A percentile compares a stretch with the other conserved stretches of the same genome.
Conservation (phyloP, 2,329 filamentous ascomycete genomes). For the Colletotrichum zoysiae region DNA sequence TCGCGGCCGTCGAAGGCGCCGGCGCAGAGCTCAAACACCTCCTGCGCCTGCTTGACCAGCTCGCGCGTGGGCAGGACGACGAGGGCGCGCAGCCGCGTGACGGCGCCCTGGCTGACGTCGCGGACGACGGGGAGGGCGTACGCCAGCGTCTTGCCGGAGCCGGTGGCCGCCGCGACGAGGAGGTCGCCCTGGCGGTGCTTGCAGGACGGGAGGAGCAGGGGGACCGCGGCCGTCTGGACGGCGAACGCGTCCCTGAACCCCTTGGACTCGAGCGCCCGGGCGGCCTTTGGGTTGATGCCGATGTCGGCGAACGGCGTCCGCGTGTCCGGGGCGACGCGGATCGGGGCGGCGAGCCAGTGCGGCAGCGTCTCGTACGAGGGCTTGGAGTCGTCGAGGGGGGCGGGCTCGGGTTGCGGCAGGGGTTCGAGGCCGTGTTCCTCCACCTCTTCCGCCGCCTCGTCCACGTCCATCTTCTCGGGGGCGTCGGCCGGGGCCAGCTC, state of each 20-base stretch:
- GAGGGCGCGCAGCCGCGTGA: conserved; percentile 79
- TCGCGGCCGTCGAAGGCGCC: conserved; percentile 67
- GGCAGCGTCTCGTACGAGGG: conserved; percentile 85
- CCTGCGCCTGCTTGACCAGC: conserved; percentile 86
- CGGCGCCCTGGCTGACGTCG: conserved; percentile 73
- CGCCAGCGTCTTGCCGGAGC: conserved; percentile 94
- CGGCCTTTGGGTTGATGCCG: conserved; percentile 70
- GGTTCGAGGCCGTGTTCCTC: conserved; percentile 81
- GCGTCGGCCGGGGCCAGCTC: conserved; percentile 53
- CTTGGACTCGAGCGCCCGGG: conserved; percentile 74
- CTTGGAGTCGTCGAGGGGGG: conserved; percentile 66
- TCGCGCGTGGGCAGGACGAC: conserved; percentile 93
- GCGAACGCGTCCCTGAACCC: conserved; percentile 80
- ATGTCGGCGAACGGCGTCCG: conserved; percentile 72
- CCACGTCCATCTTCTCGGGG: conserved; percentile 49
- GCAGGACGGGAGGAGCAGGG: conserved; percentile 78
- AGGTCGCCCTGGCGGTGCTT: conserved; percentile 78
- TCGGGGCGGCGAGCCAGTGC: conserved; percentile 81
- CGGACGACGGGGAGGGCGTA: conserved; percentile 90
- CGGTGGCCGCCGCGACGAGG: conserved; percentile 91
- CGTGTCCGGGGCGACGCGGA: conserved; percentile 73
- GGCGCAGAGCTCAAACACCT: conserved; percentile 81
- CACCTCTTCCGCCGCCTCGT: conserved; percentile 48
- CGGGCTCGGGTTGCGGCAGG: conserved; percentile 80
- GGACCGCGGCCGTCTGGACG: conserved; percentile 83